Percentiles rank a stretch among this genome's conserved stretches.
phyloP scores from a whole-genome alignment of 306 rosid genomes.

The Psophocarpus tetragonolobus region DNA sequence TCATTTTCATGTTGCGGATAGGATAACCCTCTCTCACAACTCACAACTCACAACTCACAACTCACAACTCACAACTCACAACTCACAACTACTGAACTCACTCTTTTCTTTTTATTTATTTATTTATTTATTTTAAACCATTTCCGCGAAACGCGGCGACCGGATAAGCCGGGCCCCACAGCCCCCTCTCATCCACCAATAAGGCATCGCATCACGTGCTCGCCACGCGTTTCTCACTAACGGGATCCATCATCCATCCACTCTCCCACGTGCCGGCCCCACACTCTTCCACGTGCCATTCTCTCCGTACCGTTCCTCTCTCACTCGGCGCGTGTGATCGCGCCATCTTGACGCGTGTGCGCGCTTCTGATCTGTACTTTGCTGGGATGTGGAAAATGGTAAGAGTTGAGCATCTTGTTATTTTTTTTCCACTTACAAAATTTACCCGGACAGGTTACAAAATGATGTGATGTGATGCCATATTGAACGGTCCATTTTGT shows the following conservation, averaged over 20 bases:
- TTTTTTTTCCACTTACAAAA: neutral
- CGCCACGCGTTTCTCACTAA: slow-evolving; percentile 11
- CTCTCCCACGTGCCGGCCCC: neutral
- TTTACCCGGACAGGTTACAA: neutral
- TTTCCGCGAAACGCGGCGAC: slow-evolving; percentile 39
- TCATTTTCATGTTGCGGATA: slow-evolving; percentile 26
- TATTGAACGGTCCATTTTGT: neutral
- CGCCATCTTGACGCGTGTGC: neutral
- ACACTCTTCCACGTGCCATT: neutral
- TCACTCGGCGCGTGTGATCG: neutral
- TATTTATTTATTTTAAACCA: neutral
- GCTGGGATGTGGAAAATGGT: slow-evolving; percentile 49
- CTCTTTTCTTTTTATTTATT: neutral
- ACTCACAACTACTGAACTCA: too few species aligned
- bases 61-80: too few species aligned
- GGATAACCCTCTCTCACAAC: slow-evolving; percentile 29
- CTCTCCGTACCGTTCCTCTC: too few species aligned
- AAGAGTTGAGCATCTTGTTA: neutral
- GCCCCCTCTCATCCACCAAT: neutral
- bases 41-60: too few species aligned
- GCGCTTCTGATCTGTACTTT: neutral
- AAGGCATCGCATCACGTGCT: slow-evolving; percentile 27
- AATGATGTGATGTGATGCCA: neutral
- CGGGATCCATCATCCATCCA: neutral
- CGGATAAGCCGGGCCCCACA: slow-evolving; percentile 43